Evolutionary conservation across 1,139 yeast species (phyloP), one percentile per base, ranked within the genome.

Genomic region (Yamadazyma pseudoaaseri): DNA sequence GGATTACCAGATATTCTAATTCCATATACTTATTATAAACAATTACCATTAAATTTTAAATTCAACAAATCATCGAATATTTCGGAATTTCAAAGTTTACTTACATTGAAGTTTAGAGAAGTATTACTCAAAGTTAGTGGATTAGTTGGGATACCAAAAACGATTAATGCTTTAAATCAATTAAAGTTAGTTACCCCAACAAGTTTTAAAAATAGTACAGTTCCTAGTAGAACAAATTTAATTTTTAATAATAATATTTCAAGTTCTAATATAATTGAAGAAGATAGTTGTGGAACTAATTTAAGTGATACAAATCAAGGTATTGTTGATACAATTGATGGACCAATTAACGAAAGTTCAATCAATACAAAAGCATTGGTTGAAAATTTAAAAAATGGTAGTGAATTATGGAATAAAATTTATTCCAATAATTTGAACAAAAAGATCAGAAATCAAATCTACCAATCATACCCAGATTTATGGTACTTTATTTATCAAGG

Each of bases 381-480:
- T 28, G 41, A 48, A 5, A 59, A 59, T 27, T 60, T 63, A 32
- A 58, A 58, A 7, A 59, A 81, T 18, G 95, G 95, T 1, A 56
- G 72, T 2, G 65, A 68, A n/a, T 81, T 85, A 52, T 89, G 95
- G 87, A 75, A 79, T 43, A 63, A 72, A 14, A 80, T 87, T 1
- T 90, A 89, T 54, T 79, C 82, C 31, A 63, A 61, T 33, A 89
- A 87, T 54, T 78, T 89, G 18, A 75, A 87, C 31, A 59, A 62
- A 15, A 65, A 95, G 20, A 86, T 89, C 24, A 68, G 70, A 33
- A 70, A 71, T 35, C 95, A 87, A 49, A 68, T 89, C 76, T 58
- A 69, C 35, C 64, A 75, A 2, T 84, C 95, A 10, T 86, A 87
- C 54, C 96, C 96, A 0, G 97, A 89, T 54, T 70, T 89, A 41